Percentiles rank a stretch among this genome's conserved stretches.
phyloP scores from a whole-genome alignment of 2,329 filamentous ascomycete species.

The Fusarium goolgardi region DNA sequence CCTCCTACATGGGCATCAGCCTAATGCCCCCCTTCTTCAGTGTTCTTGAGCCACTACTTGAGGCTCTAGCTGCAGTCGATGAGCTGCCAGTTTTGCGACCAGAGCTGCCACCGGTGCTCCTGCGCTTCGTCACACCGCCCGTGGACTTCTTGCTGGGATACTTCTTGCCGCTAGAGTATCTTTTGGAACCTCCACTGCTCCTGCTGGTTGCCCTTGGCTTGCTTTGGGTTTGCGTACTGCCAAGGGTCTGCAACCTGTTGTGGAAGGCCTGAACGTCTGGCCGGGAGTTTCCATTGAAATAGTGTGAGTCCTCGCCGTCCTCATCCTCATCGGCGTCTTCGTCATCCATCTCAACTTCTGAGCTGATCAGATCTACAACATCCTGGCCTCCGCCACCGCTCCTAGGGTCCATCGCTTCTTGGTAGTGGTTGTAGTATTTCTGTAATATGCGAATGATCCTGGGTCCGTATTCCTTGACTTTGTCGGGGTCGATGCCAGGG shows the following conservation, averaged over 20 bases:
- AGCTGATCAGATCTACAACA: constrained; percentile 68
- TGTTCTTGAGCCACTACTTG: constrained; percentile 42
- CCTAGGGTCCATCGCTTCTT: constrained; percentile 60
- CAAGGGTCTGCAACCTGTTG: constrained; percentile 48
- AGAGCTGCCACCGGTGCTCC: constrained; percentile 43
- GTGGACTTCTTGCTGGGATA: constrained; percentile 48
- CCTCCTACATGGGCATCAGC: constrained; percentile 46
- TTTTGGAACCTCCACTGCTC: constrained; percentile 47
- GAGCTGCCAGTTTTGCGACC: constrained; percentile 50
- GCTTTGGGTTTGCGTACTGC: constrained; percentile 44
- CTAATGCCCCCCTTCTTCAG: constrained; percentile 54
- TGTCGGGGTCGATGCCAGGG: constrained; percentile 70
- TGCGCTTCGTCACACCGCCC: constrained; percentile 50
- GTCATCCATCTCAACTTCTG: constrained; percentile 55
- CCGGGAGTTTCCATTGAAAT: constrained; percentile 53
- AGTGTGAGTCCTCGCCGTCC: constrained; percentile 59
- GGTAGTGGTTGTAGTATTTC: constrained; percentile 59
- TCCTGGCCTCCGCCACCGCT: constrained; percentile 50
- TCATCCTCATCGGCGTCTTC: constrained; percentile 52
- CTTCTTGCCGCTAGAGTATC: constrained; percentile 47
- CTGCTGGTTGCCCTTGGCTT: constrained; percentile 45
- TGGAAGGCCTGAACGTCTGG: constrained; percentile 53
- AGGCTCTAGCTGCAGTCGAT: constrained; percentile 39
- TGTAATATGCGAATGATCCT: constrained; percentile 70
- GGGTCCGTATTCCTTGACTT: constrained; percentile 70